Evolutionary conservation across 176 grass and related monocot genomes (phyloP), one percentile per base, ranked within the genome.

Genomic region (Triticum timopheevii): DNA sequence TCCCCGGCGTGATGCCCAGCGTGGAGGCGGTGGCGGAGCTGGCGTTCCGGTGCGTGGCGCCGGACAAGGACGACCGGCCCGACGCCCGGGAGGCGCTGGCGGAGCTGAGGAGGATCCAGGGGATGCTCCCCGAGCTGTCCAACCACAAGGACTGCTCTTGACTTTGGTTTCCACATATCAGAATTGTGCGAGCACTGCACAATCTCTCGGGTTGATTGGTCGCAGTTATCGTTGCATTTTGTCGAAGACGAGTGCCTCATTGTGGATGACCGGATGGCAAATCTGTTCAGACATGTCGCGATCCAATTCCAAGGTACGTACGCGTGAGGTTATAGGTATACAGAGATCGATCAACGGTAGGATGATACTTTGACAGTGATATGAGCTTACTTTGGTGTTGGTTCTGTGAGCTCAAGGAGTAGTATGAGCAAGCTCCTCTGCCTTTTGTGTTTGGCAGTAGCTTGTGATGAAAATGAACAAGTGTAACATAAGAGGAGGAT

Each of bases 21-120:
- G 88, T 96, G 8, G 94, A 93, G 84, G 97, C 92, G 0, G 89
- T 93, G 13, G 94, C 90, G 25, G 97, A 99, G 81, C 85, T 99
- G 27, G 94, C 94, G 15, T 99, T 99, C 90, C 91, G 97, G 62
- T 99, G 97, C 76, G 87, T 99, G 3, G 90, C 94, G 2, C 92
- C 87, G 28, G 97, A 99, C 81, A 99, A 99, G 87, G 97, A 99
- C 34, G 97, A 99, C 85, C 66, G 94, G 73, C 97, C 97, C 4
- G 91, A 96, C 65, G 85, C 90, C 8, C 63, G 82, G 77, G 97
- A 99, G 92, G 86, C 87, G 65, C 80, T 96, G 19, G 80, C 85
- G 66, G 97, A 99, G 88, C 87, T 99, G 35, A 87, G 62, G 30
- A 86, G 97, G 80, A 94, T 99, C 82, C 87, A 90, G 23, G 70